Conservation (phyloP, 257 asterid genomes). For the Fraxinus americana region DNA sequence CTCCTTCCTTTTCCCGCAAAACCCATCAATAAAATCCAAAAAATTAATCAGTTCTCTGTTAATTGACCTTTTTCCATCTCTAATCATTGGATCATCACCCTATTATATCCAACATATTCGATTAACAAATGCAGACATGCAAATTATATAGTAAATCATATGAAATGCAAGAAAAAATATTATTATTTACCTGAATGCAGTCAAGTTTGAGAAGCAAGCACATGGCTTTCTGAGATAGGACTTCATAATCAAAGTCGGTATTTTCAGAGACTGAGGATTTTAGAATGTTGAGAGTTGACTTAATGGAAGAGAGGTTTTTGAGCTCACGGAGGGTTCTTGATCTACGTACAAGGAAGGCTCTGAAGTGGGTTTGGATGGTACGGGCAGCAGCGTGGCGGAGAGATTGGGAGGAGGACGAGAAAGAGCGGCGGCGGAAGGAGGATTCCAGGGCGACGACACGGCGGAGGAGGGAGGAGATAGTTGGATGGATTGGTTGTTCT, state of each 20-base stretch:
- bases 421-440: slow-evolving; percentile 50
- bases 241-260: slow-evolving; percentile 45
- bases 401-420: slow-evolving; percentile 38
- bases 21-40: slow-evolving; percentile 57
- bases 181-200: slow-evolving; percentile 53
- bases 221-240: slow-evolving; percentile 42
- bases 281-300: slow-evolving; percentile 51
- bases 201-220: slow-evolving; percentile 67
- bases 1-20: slow-evolving; percentile 32
- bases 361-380: slow-evolving; percentile 72
- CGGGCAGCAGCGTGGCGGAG: slow-evolving; percentile 80
- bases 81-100: slow-evolving; percentile 86
- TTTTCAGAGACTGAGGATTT: slow-evolving; percentile 51
- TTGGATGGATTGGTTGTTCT: slow-evolving; percentile 29
- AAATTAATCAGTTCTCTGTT: slow-evolving; percentile 54
- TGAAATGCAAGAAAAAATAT: neutral
- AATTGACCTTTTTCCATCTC: slow-evolving; percentile 67
- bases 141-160: neutral
- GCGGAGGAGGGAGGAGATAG: slow-evolving; percentile 63
- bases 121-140: neutral
- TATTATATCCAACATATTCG: slow-evolving; percentile 27
- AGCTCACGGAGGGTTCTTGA: slow-evolving; percentile 86
- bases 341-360: slow-evolving; percentile 78
- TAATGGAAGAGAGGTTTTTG: slow-evolving; percentile 68
- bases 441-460: slow-evolving; percentile 76